Percentiles rank a stretch among this genome's conserved stretches.
Evolutionary conservation across 257 asterid species (phyloP).

Genomic region (Mitragyna speciosa): DNA sequence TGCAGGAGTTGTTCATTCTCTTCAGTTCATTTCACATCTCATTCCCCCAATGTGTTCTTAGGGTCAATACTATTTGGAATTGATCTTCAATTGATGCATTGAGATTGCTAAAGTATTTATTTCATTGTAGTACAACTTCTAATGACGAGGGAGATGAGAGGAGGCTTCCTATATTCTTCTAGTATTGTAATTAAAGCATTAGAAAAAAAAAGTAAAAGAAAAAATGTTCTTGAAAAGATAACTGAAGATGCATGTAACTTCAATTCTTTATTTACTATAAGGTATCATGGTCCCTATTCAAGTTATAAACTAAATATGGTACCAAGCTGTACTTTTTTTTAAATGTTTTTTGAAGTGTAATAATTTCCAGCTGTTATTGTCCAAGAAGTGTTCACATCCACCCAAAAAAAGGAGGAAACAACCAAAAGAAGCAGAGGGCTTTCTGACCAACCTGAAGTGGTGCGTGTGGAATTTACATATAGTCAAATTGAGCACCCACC

Average conservation of each 20-base stretch:
- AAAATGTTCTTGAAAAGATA: background rate
- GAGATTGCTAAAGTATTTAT: no score
- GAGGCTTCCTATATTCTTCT: no score
- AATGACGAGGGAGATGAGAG: no score
- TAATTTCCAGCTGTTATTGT: background rate
- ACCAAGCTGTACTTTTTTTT: background rate
- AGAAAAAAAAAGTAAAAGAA: no score
- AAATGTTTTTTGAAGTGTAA: background rate
- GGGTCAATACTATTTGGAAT: background rate
- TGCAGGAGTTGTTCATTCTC: background rate
- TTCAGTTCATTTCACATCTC: background rate
- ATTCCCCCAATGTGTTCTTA: background rate
- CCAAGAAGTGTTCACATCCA: background rate
- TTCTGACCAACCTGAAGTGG: background rate
- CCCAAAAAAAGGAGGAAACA: background rate
- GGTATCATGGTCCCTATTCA: no score
- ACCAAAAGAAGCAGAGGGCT: background rate
- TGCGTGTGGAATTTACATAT: background rate
- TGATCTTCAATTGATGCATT: no score
- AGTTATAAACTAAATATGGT: background rate
- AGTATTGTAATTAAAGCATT: no score
- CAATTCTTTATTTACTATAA: background rate
- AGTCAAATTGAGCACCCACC: background rate
- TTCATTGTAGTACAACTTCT: no score
- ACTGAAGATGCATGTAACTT: background rate